phyloP scores from a whole-genome alignment of 2,329 filamentous ascomycete species.

The Fusarium robinianum region DNA sequence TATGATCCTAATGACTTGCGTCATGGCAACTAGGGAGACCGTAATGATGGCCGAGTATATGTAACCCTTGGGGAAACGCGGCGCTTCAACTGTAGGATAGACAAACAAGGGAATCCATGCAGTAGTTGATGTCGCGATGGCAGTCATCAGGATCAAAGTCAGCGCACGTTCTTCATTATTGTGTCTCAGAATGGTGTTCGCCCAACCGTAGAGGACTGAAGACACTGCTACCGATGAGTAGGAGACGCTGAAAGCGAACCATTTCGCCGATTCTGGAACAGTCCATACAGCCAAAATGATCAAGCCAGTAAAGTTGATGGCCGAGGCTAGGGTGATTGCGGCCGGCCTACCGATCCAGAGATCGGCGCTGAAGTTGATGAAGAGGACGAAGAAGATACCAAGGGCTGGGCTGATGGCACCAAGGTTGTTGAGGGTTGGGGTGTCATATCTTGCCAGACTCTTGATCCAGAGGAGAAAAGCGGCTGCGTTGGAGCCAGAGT shows the following conservation, averaged over 20 bases:
- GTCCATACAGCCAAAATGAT: conserved; percentile 23
- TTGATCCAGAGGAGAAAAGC: conserved; percentile 28
- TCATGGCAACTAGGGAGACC: conserved; percentile 18
- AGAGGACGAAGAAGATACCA: conserved; percentile 27
- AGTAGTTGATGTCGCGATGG: conserved; percentile 20
- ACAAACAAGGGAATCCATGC: conserved; percentile 25
- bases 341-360: conserved; percentile 23
- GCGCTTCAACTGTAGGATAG: conserved; percentile 23
- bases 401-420: conserved; percentile 24
- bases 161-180: conserved; percentile 24
- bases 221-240: conserved; percentile 25
- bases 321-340: conserved; percentile 23
- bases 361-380: conserved; percentile 32
- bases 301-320: conserved; percentile 21
- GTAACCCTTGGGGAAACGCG: conserved; percentile 23
- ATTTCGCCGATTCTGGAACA: conserved; percentile 24
- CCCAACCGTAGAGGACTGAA: conserved; percentile 26
- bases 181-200: conserved; percentile 20
- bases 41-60: conserved; percentile 23
- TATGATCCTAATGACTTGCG: conserved; percentile 18
- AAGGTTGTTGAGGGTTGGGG: conserved; percentile 18
- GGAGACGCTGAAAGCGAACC: conserved; percentile 25
- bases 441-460: conserved; percentile 20
- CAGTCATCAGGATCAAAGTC: conserved; percentile 25
- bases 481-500: conserved; percentile 20